Evolutionary conservation across 192 early-diverging fungal genomes (phyloP).

Genomic region (Rhizophagus clarus): DNA sequence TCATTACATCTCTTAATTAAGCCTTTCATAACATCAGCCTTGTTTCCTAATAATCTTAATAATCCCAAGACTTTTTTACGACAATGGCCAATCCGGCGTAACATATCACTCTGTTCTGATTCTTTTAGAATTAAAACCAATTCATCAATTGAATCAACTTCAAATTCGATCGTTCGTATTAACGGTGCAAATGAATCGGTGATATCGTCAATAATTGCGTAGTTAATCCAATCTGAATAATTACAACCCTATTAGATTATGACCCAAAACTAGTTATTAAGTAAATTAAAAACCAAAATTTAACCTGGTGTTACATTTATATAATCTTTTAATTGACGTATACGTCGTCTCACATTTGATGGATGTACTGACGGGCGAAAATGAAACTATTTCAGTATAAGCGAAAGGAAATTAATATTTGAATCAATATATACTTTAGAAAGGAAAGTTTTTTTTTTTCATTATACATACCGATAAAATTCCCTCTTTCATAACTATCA

Average conservation of each 20-base stretch:
- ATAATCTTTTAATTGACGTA: slow-evolving; percentile 84
- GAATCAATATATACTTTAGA: neutral
- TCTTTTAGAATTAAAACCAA: slow-evolving; percentile 90
- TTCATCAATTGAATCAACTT: slow-evolving; percentile 96
- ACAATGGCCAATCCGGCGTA: slow-evolving; percentile 72
- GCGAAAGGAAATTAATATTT: neutral
- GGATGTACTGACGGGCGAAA: slow-evolving; percentile 76
- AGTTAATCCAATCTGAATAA: slow-evolving; percentile 92
- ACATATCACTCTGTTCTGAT: slow-evolving; percentile 82
- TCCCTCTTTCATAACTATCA: slow-evolving; percentile 66
- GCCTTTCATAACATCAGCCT: slow-evolving; percentile 75
- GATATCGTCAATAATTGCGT: slow-evolving; percentile 93
- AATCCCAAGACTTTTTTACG: slow-evolving; percentile 73
- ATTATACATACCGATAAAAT: slow-evolving; percentile 60
- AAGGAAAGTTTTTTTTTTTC: neutral
- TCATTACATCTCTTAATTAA: slow-evolving; percentile 71
- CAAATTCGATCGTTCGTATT: slow-evolving; percentile 84
- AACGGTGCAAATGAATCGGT: slow-evolving; percentile 91
- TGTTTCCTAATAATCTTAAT: slow-evolving; percentile 67
- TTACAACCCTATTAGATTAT: slow-evolving; percentile 4
- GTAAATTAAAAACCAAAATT: neutral
- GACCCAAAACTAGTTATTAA: slow-evolving; percentile 13
- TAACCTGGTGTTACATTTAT: slow-evolving; percentile 80
- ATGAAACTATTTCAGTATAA: slow-evolving; percentile 67
- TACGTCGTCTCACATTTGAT: slow-evolving; percentile 80